Percentiles rank a stretch among this genome's conserved stretches.
Evolutionary conservation across 495 filamentous ascomycete species (phyloP).

Genomic region (Amniculicola lignicola): DNA sequence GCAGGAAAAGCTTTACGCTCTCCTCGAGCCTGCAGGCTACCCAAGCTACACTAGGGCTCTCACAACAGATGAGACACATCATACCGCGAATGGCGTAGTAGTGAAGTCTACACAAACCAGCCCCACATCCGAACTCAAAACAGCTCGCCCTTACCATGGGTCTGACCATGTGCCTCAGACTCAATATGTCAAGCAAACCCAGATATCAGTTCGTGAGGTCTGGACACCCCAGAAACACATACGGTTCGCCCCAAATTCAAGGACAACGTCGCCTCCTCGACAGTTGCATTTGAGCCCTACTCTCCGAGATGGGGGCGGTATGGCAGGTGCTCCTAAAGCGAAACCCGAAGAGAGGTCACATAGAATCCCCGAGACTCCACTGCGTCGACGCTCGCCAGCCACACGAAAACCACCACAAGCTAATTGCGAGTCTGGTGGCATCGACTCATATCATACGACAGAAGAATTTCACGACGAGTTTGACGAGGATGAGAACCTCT

Average conservation of each 20-base stretch:
- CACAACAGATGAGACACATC: too few species aligned
- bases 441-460: constrained; percentile 14
- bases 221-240: constrained; percentile 24
- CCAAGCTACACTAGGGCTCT: not conserved
- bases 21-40: constrained; percentile 7
- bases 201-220: constrained; percentile 11
- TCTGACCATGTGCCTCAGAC: constrained; percentile 25
- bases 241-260: constrained; percentile 7
- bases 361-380: constrained; percentile 19
- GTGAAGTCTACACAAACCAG: constrained; percentile 28
- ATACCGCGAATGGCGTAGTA: constrained; percentile 4
- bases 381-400: not conserved
- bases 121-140: constrained; percentile 9
- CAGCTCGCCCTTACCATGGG: not conserved
- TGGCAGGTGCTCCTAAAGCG: too few species aligned
- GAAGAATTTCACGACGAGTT: constrained; percentile 65
- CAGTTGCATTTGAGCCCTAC: not conserved
- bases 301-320: too few species aligned
- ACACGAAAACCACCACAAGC: not conserved
- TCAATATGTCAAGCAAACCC: constrained; percentile 31
- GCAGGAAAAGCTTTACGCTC: constrained; percentile 7
- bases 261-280: not conserved
- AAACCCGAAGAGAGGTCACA: not conserved
- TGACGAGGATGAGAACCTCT: constrained; percentile 54
- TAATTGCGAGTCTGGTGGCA: not conserved